phyloP scores from a whole-genome alignment of 2,329 filamentous ascomycete species.

The Hymenoscyphus scutula region DNA sequence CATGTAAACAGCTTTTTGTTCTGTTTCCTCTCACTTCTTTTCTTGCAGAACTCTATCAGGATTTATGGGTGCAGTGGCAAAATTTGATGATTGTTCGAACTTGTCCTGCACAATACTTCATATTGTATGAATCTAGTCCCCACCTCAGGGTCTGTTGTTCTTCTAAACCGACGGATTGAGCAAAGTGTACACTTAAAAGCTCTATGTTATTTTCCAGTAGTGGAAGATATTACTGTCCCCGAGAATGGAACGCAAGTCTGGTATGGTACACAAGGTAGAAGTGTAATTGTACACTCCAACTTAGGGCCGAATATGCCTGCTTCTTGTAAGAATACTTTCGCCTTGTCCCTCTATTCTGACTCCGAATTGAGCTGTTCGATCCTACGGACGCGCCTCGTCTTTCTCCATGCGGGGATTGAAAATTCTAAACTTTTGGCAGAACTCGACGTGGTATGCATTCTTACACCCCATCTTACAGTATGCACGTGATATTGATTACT shows the following conservation, averaged over 20 bases:
- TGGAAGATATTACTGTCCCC: background rate
- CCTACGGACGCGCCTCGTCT: background rate
- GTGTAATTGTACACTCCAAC: too few species aligned
- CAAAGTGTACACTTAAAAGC: too few species aligned
- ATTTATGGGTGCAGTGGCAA: too few species aligned
- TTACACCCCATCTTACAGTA: background rate
- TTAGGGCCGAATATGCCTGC: background rate
- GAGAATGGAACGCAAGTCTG: background rate
- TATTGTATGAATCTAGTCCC: too few species aligned
- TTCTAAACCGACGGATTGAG: too few species aligned
- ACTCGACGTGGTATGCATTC: background rate
- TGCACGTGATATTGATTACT: background rate
- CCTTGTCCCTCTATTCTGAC: conserved; percentile 5
- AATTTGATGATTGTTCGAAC: too few species aligned
- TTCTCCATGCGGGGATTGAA: background rate
- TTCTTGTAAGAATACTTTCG: conserved; percentile 1
- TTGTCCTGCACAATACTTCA: background rate
- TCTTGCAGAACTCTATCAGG: background rate
- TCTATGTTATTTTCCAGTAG: background rate
- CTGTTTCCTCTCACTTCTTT: background rate
- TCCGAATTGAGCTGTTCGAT: background rate
- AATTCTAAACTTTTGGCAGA: background rate
- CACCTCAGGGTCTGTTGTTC: too few species aligned
- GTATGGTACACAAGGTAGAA: background rate
- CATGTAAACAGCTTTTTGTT: background rate